phyloP scores from a whole-genome alignment of 306 rosid genomes.

The Sicyos baderoa region DNA sequence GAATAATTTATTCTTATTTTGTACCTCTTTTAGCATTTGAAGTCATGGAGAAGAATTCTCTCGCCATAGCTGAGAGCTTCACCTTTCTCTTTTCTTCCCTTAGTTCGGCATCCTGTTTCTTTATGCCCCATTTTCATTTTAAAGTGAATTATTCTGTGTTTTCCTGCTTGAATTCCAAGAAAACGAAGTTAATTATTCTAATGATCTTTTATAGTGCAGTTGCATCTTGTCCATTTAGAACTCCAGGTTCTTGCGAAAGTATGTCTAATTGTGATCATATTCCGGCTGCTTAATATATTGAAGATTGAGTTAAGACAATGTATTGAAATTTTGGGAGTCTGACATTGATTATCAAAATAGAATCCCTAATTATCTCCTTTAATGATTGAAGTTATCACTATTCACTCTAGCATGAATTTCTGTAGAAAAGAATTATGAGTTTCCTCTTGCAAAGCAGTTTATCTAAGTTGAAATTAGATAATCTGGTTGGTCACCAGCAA shows the following conservation, averaged over 20 bases:
- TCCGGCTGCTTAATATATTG: conserved; percentile 1
- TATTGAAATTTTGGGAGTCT: too few relatives aligned
- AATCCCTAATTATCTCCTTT: background rate
- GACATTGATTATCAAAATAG: background rate
- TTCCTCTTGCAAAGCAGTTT: too few relatives aligned
- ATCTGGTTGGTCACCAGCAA: conserved; percentile 46
- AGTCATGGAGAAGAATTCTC: conserved; percentile 67
- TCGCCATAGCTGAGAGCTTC: conserved; percentile 70
- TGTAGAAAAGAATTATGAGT: conserved; percentile 16
- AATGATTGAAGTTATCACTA: too few relatives aligned
- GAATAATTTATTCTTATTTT: background rate
- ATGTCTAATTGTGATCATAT: background rate
- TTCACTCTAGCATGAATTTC: conserved; percentile 22
- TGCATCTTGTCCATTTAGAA: too few relatives aligned
- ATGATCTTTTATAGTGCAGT: background rate
- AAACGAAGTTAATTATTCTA: background rate
- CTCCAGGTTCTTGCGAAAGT: too few relatives aligned
- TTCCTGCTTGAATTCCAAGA: background rate
- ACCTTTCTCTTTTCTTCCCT: conserved; percentile 71
- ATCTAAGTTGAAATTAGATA: background rate
- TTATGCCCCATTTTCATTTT: background rate
- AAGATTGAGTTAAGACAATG: background rate
- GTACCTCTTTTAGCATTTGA: conserved; percentile 16
- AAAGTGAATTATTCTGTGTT: background rate
- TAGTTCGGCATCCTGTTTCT: conserved; percentile 23